Evolutionary conservation across 345 rosid species (phyloP).

Genomic region (Rhodamnia rubescens): DNA sequence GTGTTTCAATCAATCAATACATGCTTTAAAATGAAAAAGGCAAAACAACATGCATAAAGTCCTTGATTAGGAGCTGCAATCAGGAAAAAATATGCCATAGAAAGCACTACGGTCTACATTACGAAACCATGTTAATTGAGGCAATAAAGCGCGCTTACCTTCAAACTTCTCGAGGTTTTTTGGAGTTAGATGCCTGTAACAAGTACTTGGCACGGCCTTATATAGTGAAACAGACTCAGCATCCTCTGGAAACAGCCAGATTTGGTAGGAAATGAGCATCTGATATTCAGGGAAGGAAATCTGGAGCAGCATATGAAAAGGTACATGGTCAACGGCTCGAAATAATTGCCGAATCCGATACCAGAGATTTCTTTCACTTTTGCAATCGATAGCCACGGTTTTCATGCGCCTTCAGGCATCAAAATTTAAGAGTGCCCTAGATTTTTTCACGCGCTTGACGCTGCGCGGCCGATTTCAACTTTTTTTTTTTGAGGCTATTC

Average conservation of each 20-base stretch:
- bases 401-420: background rate
- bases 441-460: background rate
- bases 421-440: background rate
- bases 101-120: background rate
- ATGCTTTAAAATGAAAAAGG: background rate
- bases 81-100: background rate
- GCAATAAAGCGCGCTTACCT: background rate
- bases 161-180: background rate
- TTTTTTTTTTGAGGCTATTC: background rate
- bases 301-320: background rate
- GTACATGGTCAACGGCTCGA: background rate
- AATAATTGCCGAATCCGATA: background rate
- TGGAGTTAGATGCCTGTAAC: background rate
- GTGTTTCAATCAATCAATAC: background rate
- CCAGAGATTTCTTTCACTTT: background rate
- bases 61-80: background rate
- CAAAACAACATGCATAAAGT: background rate
- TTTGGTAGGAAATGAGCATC: background rate
- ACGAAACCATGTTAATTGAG: background rate
- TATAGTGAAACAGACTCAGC: background rate
- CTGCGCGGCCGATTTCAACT: background rate
- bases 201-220: background rate
- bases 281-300: background rate
- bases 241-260: background rate
- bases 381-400: background rate